Percentiles rank a stretch among this genome's conserved stretches.
Conservation (phyloP, 2,329 filamentous ascomycete species). For the Verticillium albo-atrum region DNA sequence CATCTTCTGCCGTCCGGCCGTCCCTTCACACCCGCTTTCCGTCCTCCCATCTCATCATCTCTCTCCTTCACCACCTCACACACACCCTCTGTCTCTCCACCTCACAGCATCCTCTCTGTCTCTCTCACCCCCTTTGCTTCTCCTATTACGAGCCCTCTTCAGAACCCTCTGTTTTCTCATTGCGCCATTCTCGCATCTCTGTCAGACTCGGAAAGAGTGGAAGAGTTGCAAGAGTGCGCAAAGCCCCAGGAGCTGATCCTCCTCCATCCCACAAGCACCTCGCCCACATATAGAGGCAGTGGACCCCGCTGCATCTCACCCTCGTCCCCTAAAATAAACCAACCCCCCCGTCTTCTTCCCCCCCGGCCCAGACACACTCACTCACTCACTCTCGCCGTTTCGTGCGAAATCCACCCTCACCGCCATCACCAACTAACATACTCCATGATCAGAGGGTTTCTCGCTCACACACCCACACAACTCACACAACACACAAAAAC, state of each 20-base stretch:
- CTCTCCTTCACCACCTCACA: neutral
- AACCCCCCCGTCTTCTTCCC: neutral
- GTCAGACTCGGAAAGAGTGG: no score
- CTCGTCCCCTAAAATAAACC: slow-evolving; percentile 10
- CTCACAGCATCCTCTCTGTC: neutral
- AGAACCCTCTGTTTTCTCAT: slow-evolving; percentile 3
- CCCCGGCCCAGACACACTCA: no score
- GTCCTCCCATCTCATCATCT: neutral
- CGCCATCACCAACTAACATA: slow-evolving; percentile 12
- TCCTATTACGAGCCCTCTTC: neutral
- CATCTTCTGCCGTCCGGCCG: neutral
- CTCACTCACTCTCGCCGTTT: neutral
- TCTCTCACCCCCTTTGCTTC: neutral
- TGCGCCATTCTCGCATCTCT: neutral
- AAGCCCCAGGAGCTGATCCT: neutral
- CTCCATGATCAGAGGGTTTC: neutral
- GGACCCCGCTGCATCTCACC: slow-evolving; percentile 9
- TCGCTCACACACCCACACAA: neutral
- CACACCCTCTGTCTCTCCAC: neutral
- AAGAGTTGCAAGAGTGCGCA: neutral
- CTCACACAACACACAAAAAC: neutral
- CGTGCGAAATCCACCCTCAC: slow-evolving; percentile 5
- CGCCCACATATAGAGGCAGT: slow-evolving; percentile 3
- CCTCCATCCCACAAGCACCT: neutral
- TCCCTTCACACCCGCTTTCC: neutral